phyloP scores from a whole-genome alignment of 306 rosid species.

The Sindora glabra region DNA sequence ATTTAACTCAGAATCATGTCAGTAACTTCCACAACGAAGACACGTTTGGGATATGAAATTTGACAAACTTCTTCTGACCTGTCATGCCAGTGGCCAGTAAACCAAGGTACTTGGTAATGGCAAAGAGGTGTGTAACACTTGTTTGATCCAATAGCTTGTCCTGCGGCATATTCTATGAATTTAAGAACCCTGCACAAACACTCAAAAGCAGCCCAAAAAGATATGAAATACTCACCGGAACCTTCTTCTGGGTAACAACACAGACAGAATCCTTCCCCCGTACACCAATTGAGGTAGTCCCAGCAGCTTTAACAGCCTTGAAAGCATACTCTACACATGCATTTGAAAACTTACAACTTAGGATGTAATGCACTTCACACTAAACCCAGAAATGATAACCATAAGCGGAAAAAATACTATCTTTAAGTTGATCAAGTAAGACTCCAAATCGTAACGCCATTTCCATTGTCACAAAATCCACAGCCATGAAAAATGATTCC shows the following conservation, averaged over 20 bases:
- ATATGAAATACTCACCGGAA: conserved; percentile 61
- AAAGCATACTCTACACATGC: conserved; percentile 78
- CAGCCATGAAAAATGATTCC: background rate
- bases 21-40: too few relatives aligned
- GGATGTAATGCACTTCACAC: background rate
- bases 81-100: conserved; percentile 98
- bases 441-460: background rate
- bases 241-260: conserved; percentile 98
- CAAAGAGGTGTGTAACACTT: conserved; percentile 88
- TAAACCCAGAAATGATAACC: background rate
- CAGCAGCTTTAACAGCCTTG: conserved; percentile 95
- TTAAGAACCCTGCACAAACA: conserved; percentile 1
- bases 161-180: conserved; percentile 35
- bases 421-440: background rate
- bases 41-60: too few relatives aligned
- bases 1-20: too few relatives aligned
- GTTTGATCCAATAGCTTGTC: conserved; percentile 98
- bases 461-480: background rate
- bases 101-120: conserved; percentile 87
- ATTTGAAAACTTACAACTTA: conserved; percentile 22
- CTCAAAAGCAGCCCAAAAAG: background rate
- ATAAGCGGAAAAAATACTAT: background rate
- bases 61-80: conserved; percentile 29
- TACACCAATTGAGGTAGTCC: conserved; percentile 90
- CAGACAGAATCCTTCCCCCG: conserved; percentile 91